phyloP scores from a whole-genome alignment of 176 grass and related monocot species.

The Phragmites australis region DNA sequence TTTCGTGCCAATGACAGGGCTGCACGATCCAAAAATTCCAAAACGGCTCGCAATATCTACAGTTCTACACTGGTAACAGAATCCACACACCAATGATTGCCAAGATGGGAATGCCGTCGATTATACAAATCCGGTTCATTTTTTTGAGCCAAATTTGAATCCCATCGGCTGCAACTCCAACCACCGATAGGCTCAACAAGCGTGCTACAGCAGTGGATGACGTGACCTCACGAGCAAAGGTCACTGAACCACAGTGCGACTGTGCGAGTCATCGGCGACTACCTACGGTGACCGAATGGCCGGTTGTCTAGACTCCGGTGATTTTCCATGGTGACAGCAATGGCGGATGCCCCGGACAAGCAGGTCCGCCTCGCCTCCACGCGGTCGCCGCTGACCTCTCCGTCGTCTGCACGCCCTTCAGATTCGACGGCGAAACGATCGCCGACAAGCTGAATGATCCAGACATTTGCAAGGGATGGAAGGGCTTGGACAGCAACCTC shows the following conservation, averaged over 20 bases:
- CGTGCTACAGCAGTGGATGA: neutral
- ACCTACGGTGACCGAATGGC: neutral
- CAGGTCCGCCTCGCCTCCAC: neutral
- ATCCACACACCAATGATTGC: neutral
- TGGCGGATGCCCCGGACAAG: neutral
- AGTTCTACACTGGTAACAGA: neutral
- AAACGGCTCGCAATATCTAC: neutral
- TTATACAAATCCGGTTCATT: neutral
- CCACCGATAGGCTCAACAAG: neutral
- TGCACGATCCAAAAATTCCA: neutral
- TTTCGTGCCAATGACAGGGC: neutral
- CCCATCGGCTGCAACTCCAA: neutral
- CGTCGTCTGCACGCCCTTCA: neutral
- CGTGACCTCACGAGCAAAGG: neutral
- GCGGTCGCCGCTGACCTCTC: constrained; percentile 25
- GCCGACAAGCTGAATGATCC: neutral
- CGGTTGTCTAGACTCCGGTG: neutral
- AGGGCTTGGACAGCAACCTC: neutral
- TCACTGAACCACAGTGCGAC: neutral
- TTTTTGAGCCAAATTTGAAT: neutral
- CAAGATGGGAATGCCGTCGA: neutral
- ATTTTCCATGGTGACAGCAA: neutral
- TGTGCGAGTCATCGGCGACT: neutral
- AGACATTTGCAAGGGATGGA: neutral
- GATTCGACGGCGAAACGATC: neutral